A percentile compares a stretch with the other conserved stretches of the same genome.
These are phyloP conservation scores for Phytophthora pini DNA, from an alignment of 352 stramenopile species.

Conservation along the genomic window DNA sequence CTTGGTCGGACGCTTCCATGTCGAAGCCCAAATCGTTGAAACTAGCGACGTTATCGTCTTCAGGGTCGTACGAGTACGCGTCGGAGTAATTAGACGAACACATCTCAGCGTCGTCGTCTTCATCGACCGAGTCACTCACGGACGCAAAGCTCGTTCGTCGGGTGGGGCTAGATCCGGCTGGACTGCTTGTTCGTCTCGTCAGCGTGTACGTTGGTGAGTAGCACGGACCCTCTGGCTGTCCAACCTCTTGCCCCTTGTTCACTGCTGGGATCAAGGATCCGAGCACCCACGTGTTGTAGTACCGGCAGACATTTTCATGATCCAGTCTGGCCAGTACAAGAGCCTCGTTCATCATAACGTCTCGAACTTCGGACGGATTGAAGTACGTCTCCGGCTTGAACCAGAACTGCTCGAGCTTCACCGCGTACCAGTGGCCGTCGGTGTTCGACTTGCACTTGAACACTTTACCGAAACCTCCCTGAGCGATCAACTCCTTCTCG, in stretches of 20 bases:
- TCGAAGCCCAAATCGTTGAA: constrained; percentile 72
- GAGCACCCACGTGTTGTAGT: constrained; percentile 88
- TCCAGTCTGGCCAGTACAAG: constrained; percentile 91
- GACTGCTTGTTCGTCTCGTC: constrained; percentile 30
- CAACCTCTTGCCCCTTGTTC: constrained; percentile 28
- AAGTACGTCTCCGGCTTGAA: constrained; percentile 87
- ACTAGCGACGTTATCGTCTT: constrained; percentile 34
- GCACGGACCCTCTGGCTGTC: constrained; percentile 30
- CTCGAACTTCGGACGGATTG: constrained; percentile 79
- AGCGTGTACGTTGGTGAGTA: constrained; percentile 24
- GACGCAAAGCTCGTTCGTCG: constrained; percentile 22
- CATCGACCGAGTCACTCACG: constrained; percentile 8
- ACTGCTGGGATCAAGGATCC: constrained; percentile 72
- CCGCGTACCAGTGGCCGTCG: constrained; percentile 76
- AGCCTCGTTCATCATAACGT: constrained; percentile 94
- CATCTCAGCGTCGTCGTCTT: constrained; percentile 39
- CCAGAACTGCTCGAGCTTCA: constrained; percentile 86
- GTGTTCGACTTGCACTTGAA: constrained; percentile 80
- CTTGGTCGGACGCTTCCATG: constrained; percentile 37
- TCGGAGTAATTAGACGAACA: constrained; percentile 31
- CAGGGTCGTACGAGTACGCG: constrained; percentile 28
- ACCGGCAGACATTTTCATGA: constrained; percentile 96
- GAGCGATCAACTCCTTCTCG: constrained; percentile 68
- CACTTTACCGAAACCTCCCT: constrained; percentile 82
- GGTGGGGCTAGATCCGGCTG: constrained; percentile 18